Conservation (phyloP, 2,329 filamentous ascomycete species). For the Trichophyton benhamiae region DNA sequence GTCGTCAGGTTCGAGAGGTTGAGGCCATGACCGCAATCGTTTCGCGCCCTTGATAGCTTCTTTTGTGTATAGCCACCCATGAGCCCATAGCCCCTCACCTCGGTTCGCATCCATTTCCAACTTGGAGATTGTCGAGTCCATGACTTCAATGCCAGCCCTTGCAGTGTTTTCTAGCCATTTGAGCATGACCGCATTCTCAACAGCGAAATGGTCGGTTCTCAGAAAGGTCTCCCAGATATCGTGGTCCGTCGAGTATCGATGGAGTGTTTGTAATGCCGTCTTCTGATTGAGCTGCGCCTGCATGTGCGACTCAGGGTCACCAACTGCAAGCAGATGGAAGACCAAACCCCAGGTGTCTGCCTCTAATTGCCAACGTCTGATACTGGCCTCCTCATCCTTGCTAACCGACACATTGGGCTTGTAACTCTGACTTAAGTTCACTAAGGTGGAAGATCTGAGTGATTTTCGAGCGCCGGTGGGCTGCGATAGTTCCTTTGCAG, state of each 20-base stretch:
- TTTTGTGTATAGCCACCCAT: constrained; percentile 87
- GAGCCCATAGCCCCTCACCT: constrained; percentile 63
- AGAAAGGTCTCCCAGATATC: constrained; percentile 65
- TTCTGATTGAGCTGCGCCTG: constrained; percentile 30
- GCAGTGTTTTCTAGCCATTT: constrained; percentile 78
- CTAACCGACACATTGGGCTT: constrained; percentile 8
- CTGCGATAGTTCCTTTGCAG: constrained; percentile 33
- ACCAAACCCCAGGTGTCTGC: constrained; percentile 84
- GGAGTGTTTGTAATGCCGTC: constrained; percentile 32
- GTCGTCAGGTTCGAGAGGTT: constrained; percentile 52
- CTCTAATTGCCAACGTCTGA: constrained; percentile 64
- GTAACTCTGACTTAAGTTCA: neutral
- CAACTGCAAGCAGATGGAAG: constrained; percentile 57
- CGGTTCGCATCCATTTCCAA: constrained; percentile 64
- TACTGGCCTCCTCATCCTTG: constrained; percentile 29
- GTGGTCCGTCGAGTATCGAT: constrained; percentile 47
- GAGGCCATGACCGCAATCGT: constrained; percentile 56
- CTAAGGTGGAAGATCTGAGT: neutral
- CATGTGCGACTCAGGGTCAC: constrained; percentile 42
- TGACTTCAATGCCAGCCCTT: constrained; percentile 52
- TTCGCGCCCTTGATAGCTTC: constrained; percentile 84
- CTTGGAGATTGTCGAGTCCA: constrained; percentile 64
- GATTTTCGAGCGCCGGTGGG: constrained; percentile 28
- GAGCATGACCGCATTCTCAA: constrained; percentile 67
- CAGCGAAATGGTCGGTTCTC: constrained; percentile 56